These are phyloP conservation scores for Calonectria ilicicola DNA, from an alignment of 2,329 filamentous ascomycete genomes.

Conservation along the genomic window DNA sequence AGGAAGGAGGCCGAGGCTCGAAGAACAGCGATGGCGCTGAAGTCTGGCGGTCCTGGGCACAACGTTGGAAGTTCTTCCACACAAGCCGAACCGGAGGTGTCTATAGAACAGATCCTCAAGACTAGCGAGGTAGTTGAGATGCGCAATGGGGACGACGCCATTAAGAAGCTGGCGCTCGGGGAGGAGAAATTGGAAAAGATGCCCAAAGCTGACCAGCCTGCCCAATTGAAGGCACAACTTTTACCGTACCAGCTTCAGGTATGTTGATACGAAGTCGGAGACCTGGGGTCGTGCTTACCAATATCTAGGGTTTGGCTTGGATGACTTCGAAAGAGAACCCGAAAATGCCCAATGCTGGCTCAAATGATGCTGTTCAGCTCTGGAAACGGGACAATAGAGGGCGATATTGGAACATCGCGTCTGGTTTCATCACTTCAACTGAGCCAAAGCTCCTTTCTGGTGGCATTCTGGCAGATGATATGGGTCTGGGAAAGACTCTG, in stretches of 20 bases:
- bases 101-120: constrained; percentile 73
- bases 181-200: constrained; percentile 78
- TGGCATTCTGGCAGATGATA: constrained; percentile 88
- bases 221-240: constrained; percentile 72
- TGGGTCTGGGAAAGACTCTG: constrained; percentile 92
- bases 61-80: constrained; percentile 43
- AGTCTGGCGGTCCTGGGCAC: constrained; percentile 52
- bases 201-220: constrained; percentile 78
- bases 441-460: constrained; percentile 78
- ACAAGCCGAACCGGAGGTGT: constrained; percentile 53
- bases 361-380: constrained; percentile 75
- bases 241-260: constrained; percentile 82
- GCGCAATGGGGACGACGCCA: constrained; percentile 71
- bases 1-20: constrained; percentile 65
- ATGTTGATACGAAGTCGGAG: constrained; percentile 21
- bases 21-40: constrained; percentile 57
- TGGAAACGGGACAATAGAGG: constrained; percentile 72
- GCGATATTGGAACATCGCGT: constrained; percentile 71
- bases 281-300: constrained; percentile 30
- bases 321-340: constrained; percentile 82
- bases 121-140: constrained; percentile 77
- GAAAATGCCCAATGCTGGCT: constrained; percentile 67
- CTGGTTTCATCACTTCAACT: constrained; percentile 69
- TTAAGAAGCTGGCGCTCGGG: constrained; percentile 77
- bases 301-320: constrained; percentile 79